phyloP scores from a whole-genome alignment of 2,329 filamentous ascomycete genomes.

The Calycina marina region DNA sequence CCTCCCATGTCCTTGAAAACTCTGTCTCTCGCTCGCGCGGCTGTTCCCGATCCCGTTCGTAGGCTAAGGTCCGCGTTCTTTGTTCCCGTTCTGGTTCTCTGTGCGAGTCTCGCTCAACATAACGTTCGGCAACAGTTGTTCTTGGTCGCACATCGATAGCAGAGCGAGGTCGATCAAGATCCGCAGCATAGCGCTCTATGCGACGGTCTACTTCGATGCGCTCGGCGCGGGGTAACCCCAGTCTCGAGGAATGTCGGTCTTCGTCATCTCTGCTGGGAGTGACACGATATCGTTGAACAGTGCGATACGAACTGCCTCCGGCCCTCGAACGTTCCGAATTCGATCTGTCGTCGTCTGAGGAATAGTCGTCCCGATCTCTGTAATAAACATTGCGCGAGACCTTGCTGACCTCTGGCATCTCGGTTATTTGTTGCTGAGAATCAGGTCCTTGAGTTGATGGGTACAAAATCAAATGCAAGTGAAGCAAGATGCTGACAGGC shows the following conservation, averaged over 20 bases:
- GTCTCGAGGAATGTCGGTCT: constrained; percentile 13
- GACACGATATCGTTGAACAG: constrained; percentile 22
- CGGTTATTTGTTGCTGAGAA: too few species aligned
- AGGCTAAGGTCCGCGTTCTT: constrained; percentile 23
- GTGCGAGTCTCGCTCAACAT: constrained; percentile 11
- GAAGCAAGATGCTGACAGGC: too few species aligned
- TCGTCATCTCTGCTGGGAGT: constrained; percentile 17
- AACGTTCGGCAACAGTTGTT: constrained; percentile 13
- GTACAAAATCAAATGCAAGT: too few species aligned
- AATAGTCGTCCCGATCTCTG: constrained; percentile 19
- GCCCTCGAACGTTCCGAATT: constrained; percentile 11
- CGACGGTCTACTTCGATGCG: constrained; percentile 21
- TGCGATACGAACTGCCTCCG: constrained; percentile 15
- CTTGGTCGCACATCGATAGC: constrained; percentile 15
- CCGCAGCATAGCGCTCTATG: constrained; percentile 13
- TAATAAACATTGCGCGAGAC: constrained; percentile 12
- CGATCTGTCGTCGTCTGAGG: constrained; percentile 20
- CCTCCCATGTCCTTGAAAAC: constrained; percentile 23
- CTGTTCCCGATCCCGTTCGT: constrained; percentile 32
- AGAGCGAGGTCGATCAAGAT: constrained; percentile 18
- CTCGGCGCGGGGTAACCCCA: constrained; percentile 12
- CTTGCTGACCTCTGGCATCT: constrained; percentile 17
- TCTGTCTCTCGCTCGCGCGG: constrained; percentile 28
- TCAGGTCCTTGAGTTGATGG: too few species aligned
- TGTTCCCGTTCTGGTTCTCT: constrained; percentile 25